Percentiles rank a stretch among this genome's conserved stretches.
Evolutionary conservation across 768 basidiomycete species (phyloP).

Genomic region (Arthromyces matolae): DNA sequence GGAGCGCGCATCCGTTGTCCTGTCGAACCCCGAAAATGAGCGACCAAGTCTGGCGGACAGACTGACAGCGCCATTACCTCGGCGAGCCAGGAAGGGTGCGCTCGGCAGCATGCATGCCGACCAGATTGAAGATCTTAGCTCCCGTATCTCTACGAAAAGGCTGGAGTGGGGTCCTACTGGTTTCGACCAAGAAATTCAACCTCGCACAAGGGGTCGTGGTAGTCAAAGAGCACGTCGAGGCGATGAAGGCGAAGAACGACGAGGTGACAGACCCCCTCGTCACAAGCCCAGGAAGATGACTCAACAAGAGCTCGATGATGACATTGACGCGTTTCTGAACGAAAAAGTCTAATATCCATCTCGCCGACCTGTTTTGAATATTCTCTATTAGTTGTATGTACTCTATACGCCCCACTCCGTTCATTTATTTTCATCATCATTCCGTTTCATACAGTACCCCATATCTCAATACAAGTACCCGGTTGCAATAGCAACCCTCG

Average conservation of each 20-base stretch:
- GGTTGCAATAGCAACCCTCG: not conserved
- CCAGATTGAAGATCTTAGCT: constrained; percentile 16
- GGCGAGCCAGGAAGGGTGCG: constrained; percentile 31
- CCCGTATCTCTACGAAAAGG: constrained; percentile 18
- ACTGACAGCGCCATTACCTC: constrained; percentile 42
- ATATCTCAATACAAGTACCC: not conserved
- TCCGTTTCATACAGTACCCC: not conserved
- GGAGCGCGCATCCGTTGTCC: constrained; percentile 50
- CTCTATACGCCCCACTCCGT: constrained; percentile 2
- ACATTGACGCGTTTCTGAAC: constrained; percentile 75
- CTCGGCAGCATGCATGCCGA: constrained; percentile 21
- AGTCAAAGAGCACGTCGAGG: constrained; percentile 18
- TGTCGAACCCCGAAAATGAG: constrained; percentile 30
- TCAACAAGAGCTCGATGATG: constrained; percentile 77
- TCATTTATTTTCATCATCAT: not conserved
- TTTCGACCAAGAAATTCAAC: constrained; percentile 12
- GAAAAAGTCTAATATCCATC: constrained; percentile 35
- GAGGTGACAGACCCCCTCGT: constrained; percentile 33
- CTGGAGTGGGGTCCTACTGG: constrained; percentile 13
- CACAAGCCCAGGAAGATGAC: constrained; percentile 50
- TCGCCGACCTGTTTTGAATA: not conserved
- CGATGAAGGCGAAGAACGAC: constrained; percentile 22
- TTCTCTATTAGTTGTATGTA: constrained; percentile 5
- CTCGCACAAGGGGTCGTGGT: constrained; percentile 13
- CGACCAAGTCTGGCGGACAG: constrained; percentile 38